Evolutionary conservation across 164 flowering plant species (phyloP), one percentile per base, ranked within the genome.

Genomic region (Warburgia ugandensis): DNA sequence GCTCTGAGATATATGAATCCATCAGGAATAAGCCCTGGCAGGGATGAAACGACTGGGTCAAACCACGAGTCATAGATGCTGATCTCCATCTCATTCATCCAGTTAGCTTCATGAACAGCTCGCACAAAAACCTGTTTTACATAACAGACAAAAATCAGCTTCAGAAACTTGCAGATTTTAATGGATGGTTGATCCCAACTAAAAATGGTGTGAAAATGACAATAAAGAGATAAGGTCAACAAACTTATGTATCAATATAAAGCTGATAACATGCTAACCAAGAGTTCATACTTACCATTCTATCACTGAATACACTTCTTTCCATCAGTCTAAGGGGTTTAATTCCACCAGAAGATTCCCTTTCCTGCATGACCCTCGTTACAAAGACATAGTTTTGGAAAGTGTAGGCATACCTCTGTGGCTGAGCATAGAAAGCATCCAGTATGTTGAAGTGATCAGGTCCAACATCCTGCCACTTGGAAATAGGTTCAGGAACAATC

Each of bases 1-100:
- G 98, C 98, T 68, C 98, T 77, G 20, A 92, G 91, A 67, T 92
- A 92, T 53, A 92, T 88, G 63, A 92, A 92, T 27, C 76, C 98
- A 67, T 92, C 98, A 50, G 96, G 98, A 52, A 92, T 65, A 48
- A 92, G 94, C 30, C 96, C 98, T 19, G 96, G 98, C 59, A 92
- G 73, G 49, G 63, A 56, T 46, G 98, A 92, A 28, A 92, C 95
- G 49, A 92, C 95, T 2, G 98, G 98, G 67, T 92, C 96, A 60
- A 92, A 88, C 96, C 96, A 88, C 2, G 96, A 92, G 65, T 92
- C 96, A 50, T 92, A 92, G 29, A 92, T 92, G 84, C 89, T 92
- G 38, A 92, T 92, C 76, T 92, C 98, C 98, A 92, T 92, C 65
- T 86, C 96, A 73, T 71, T 92, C 98, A 92, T 92, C 95, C 95